Evolutionary conservation across 305 asterid genomes (phyloP).

Genomic region (Fraxinus dipetala): DNA sequence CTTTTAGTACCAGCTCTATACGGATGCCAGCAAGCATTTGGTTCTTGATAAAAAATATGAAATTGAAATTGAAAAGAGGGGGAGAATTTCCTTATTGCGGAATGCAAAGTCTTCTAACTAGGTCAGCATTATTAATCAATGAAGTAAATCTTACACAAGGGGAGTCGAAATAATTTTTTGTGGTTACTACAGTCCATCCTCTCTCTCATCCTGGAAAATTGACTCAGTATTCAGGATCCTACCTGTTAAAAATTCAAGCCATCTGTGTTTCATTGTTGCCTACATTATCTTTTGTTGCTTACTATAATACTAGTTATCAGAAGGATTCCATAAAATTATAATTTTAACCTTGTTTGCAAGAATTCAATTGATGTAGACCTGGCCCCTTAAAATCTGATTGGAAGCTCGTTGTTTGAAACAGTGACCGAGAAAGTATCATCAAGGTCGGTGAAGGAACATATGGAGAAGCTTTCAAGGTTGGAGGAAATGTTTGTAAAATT

Average conservation of each 20-base stretch:
- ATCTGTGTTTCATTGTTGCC: not conserved
- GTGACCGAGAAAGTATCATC: slow-evolving; percentile 51
- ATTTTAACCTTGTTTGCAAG: slow-evolving; percentile 7
- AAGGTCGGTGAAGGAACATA: slow-evolving; percentile 95
- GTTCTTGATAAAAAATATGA: not conserved
- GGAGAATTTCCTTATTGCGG: slow-evolving; percentile 21
- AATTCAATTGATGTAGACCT: not conserved
- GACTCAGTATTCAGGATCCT: not conserved
- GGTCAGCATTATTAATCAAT: slow-evolving; percentile 8
- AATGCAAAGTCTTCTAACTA: slow-evolving; percentile 3
- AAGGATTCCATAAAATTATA: slow-evolving; percentile 3
- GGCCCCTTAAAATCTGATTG: slow-evolving; percentile 13
- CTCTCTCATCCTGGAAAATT: slow-evolving; percentile 8
- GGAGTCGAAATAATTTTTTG: slow-evolving; percentile 16
- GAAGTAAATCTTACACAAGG: slow-evolving; percentile 10
- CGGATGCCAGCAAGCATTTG: slow-evolving; percentile 4
- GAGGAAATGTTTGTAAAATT: slow-evolving; percentile 73
- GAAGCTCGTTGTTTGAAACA: slow-evolving; percentile 32
- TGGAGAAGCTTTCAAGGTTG: slow-evolving; percentile 94
- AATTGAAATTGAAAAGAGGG: slow-evolving; percentile 1
- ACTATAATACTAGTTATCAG: not conserved
- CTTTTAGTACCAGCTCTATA: slow-evolving; percentile 6
- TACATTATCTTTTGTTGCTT: slow-evolving; percentile 15
- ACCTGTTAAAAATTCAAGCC: slow-evolving; percentile 4
- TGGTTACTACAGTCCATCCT: slow-evolving; percentile 9